Conservation (phyloP, 805 yeast genomes). For the Zygosaccharomyces kombuchaensis region DNA sequence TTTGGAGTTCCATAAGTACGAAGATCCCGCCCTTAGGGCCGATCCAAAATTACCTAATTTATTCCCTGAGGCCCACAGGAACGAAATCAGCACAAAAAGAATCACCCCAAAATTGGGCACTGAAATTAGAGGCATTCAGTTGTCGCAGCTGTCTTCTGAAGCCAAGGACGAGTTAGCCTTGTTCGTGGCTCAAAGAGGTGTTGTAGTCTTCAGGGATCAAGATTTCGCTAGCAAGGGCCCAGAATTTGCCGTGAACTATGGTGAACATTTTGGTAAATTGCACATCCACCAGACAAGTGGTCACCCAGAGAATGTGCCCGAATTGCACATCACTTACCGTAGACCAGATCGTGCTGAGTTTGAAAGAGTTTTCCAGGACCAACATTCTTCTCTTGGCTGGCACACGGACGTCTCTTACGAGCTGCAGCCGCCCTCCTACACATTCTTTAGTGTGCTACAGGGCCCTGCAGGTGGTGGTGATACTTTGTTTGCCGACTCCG, state of each 20-base stretch:
- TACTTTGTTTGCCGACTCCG: constrained; percentile 61
- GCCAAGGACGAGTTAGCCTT: constrained; percentile 68
- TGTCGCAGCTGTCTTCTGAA: constrained; percentile 46
- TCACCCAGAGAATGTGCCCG: constrained; percentile 54
- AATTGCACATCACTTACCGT: constrained; percentile 58
- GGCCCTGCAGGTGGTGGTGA: constrained; percentile 66
- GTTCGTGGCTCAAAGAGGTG: constrained; percentile 62
- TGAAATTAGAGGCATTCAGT: constrained; percentile 55
- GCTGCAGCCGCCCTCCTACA: constrained; percentile 63
- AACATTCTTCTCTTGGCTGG: constrained; percentile 40
- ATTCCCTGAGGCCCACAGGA: constrained; percentile 14
- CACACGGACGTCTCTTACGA: constrained; percentile 74
- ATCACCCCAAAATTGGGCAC: constrained; percentile 68
- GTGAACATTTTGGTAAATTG: constrained; percentile 59
- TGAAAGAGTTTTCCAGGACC: constrained; percentile 24
- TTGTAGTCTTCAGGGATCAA: constrained; percentile 59
- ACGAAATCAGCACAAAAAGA: constrained; percentile 22
- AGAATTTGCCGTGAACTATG: constrained; percentile 45
- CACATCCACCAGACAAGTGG: constrained; percentile 74
- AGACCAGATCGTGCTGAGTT: constrained; percentile 36
- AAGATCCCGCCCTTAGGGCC: constrained; percentile 16
- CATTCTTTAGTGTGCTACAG: constrained; percentile 60
- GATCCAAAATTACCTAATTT: constrained; percentile 13
- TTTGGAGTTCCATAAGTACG: constrained; percentile 8
- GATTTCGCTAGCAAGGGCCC: constrained; percentile 55